Base-by-base conservation (phyloP, 2,329 filamentous ascomycete species). In the Biscogniauxia sp. region DNA sequence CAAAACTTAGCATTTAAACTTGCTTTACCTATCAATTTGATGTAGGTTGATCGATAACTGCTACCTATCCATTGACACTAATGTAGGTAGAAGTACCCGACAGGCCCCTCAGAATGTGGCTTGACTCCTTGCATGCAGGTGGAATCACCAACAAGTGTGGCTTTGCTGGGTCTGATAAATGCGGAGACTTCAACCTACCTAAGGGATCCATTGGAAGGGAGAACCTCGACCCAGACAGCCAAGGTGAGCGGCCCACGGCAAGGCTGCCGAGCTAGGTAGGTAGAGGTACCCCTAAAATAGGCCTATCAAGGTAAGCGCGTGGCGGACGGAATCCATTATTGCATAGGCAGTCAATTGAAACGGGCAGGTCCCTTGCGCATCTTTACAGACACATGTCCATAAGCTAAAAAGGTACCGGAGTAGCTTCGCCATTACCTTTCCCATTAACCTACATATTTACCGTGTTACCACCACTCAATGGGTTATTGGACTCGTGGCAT, bases 381-480 rank as follows among this genome's bases (percentile, higher is more conserved):
- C 45, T 50, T 64, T 69, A 41, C 64, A 70, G 68, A 70, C 67
- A 70, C 67, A 67, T 69, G 64, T 69, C 69, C 66, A 66, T 61
- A n/a, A 52, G 23, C 23, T 52, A 26, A 26, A 20, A 20, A 23
- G 20, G 23, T 52, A 23, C 23, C 23, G 13, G 9, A 23, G 37
- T 45, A 45, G 32, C 32, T 37, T 37, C 32, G 13, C 23, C 20
- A 19, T 51, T 51, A 19, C 7, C 49, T 51, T 51, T 51, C 20
- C 15, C 15, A 62, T 57, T 61, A 62, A 62, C 62, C 57, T 60
- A 66, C 61, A n/a, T 62, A 64, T 61, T 57, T 61, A 62, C 54
- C 59, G 51, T 28, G 7, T 45, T 45, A 45, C 11, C 17, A 45
- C 37, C 37, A 45, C 17, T n/a, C 37, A 11, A 37, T n/a, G 37